phyloP scores from a whole-genome alignment of 2,329 filamentous ascomycete species.

The Myriangium duriaei region DNA sequence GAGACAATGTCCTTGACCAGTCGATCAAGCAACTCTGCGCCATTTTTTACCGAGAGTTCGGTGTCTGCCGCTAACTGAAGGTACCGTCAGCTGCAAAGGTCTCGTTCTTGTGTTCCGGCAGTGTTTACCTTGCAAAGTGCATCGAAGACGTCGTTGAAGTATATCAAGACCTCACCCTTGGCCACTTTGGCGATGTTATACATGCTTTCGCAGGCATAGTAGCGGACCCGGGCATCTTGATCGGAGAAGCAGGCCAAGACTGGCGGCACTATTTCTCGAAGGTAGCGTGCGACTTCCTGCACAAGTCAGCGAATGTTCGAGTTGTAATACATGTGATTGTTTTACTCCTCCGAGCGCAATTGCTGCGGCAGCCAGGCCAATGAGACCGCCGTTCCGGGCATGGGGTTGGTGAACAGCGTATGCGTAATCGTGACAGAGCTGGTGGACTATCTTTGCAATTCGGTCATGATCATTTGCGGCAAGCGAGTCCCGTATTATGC shows the following conservation, averaged over 20 bases:
- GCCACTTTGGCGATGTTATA: conserved; percentile 99
- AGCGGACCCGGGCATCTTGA: conserved; percentile 91
- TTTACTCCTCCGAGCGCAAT: conserved; percentile 86
- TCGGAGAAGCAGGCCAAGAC: conserved; percentile 96
- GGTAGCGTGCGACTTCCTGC: conserved; percentile 81
- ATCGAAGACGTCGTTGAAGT: conserved; percentile 98
- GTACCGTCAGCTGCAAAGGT: conserved; percentile 6
- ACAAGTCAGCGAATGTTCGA: conserved; percentile 14
- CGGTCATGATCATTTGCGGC: conserved; percentile 62
- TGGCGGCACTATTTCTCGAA: conserved; percentile 88
- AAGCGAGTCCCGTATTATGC: conserved; percentile 74
- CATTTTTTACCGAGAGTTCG: conserved; percentile 95
- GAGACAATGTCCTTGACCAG: conserved; percentile 93
- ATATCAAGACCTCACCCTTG: conserved; percentile 91
- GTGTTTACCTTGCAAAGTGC: conserved; percentile 72
- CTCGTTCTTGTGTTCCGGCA: conserved; percentile 15
- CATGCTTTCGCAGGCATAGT: conserved; percentile 99
- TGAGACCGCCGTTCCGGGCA: conserved; percentile 89
- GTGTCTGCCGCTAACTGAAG: conserved; percentile 81
- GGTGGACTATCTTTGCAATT: conserved; percentile 80
- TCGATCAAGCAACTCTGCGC: conserved; percentile 85
- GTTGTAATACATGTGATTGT: conserved; percentile 15
- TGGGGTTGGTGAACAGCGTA: conserved; percentile 96
- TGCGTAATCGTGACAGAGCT: conserved; percentile 94
- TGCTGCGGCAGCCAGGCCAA: conserved; percentile 86